Conservation (phyloP, 2,329 filamentous ascomycete species). For the Penicillium sclerotiorum region DNA sequence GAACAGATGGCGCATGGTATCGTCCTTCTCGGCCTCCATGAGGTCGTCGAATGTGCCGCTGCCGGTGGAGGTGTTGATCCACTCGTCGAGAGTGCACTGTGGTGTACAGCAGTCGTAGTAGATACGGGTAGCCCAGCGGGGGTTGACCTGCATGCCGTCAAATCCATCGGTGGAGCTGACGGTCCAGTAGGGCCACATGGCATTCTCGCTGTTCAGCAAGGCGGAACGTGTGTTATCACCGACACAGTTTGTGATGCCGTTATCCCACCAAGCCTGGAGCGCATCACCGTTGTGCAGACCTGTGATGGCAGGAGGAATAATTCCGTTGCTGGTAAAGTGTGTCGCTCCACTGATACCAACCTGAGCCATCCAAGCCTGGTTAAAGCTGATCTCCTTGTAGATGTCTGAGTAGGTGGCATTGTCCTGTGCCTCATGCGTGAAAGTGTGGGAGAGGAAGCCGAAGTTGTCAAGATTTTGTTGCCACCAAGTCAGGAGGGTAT, state of each 20-base stretch:
- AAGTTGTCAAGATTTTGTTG: conserved; percentile 57
- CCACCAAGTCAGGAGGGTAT: conserved; percentile 59
- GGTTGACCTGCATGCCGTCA: conserved; percentile 59
- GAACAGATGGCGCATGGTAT: conserved; percentile 60
- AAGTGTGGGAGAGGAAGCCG: conserved; percentile 64
- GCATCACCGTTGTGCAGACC: conserved; percentile 67
- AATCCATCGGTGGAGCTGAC: conserved; percentile 57
- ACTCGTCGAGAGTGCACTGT: conserved; percentile 60
- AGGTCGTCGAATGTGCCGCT: conserved; percentile 57
- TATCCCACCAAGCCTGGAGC: conserved; percentile 61
- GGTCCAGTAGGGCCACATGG: conserved; percentile 59
- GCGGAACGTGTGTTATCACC: conserved; percentile 64
- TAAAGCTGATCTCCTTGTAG: conserved; percentile 61
- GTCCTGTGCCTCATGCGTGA: conserved; percentile 61
- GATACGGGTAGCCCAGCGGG: conserved; percentile 63
- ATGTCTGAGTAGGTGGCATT: conserved; percentile 63
- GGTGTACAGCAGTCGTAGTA: conserved; percentile 66
- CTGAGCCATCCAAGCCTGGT: conserved; percentile 61
- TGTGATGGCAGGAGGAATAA: conserved; percentile 66
- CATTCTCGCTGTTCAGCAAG: conserved; percentile 56
- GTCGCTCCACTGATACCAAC: conserved; percentile 51
- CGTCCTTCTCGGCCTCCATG: conserved; percentile 53
- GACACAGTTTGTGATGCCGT: conserved; percentile 63
- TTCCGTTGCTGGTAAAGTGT: conserved; percentile 56
- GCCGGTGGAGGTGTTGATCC: conserved; percentile 62